A percentile compares a stretch with the other conserved stretches of the same genome.
phyloP scores from a whole-genome alignment of 148 eudicot species.

The Vaccinium corymbosum region DNA sequence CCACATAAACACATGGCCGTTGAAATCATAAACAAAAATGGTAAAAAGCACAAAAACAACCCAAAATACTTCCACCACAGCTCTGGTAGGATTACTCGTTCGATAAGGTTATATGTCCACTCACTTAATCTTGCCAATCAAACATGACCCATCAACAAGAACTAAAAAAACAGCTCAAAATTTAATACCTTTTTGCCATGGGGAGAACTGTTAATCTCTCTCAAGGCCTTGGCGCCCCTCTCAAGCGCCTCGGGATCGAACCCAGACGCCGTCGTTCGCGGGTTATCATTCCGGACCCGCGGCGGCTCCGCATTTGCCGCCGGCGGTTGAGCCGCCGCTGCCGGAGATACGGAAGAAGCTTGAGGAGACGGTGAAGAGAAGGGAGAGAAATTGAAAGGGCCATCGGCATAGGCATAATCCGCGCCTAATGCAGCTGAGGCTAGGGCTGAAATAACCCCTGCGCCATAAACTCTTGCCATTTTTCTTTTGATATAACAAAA shows the following conservation, averaged over 20 bases:
- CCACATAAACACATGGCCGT: no score
- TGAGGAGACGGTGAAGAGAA: slow-evolving; percentile 36
- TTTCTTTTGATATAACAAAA: not conserved
- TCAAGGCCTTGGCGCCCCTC: slow-evolving; percentile 59
- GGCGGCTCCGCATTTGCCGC: slow-evolving; percentile 25
- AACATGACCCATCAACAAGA: not conserved
- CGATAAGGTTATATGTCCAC: no score
- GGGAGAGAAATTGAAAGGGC: slow-evolving; percentile 49
- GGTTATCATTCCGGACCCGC: slow-evolving; percentile 66
- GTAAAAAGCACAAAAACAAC: no score
- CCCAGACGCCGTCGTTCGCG: slow-evolving; percentile 79
- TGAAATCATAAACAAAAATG: no score
- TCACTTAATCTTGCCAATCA: not conserved
- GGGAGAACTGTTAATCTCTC: slow-evolving; percentile 46
- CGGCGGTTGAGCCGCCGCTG: slow-evolving; percentile 4
- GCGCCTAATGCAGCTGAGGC: slow-evolving; percentile 41
- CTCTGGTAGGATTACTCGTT: no score
- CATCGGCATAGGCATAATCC: slow-evolving; percentile 44
- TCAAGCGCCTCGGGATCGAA: slow-evolving; percentile 89
- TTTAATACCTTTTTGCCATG: slow-evolving; percentile 51
- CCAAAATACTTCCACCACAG: no score
- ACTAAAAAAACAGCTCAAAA: not conserved
- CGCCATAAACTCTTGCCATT: slow-evolving; percentile 49
- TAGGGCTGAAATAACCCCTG: slow-evolving; percentile 51
- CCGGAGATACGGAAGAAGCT: slow-evolving; percentile 14